Conservation (phyloP, 2,329 filamentous ascomycete species). For the Aspergillus sp. region DNA sequence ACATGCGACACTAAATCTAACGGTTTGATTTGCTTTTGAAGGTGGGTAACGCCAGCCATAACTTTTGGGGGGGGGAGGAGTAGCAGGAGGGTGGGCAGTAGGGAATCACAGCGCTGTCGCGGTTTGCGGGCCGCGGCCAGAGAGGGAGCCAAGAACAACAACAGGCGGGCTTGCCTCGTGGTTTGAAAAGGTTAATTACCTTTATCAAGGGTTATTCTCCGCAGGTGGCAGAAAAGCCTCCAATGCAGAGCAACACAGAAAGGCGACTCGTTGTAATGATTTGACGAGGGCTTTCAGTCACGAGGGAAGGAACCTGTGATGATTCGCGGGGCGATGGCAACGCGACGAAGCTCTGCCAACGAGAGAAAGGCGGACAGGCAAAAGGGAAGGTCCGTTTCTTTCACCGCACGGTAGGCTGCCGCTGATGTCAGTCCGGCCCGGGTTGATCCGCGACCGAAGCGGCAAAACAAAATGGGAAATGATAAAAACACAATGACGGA, state of each 20-base stretch:
- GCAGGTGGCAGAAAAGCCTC: constrained; percentile 7
- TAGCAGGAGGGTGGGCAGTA: background rate
- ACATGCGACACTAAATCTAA: constrained; percentile 7
- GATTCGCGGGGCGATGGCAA: constrained; percentile 22
- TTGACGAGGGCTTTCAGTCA: constrained; percentile 16
- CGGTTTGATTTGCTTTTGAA: constrained; percentile 10
- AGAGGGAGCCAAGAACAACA: constrained; percentile 15
- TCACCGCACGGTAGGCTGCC: constrained; percentile 24
- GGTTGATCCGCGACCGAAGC: constrained; percentile 23
- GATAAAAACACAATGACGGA: background rate
- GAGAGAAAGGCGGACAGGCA: constrained; percentile 20
- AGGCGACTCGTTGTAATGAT: constrained; percentile 19
- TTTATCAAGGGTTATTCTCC: constrained; percentile 11
- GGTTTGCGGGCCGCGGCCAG: constrained; percentile 20
- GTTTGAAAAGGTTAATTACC: constrained; percentile 16
- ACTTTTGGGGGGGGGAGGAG: background rate
- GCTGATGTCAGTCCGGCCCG: constrained; percentile 30
- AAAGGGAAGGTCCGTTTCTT: constrained; percentile 12
- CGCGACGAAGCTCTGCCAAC: constrained; percentile 22
- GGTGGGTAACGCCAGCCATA: constrained; percentile 7
- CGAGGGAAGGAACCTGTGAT: constrained; percentile 19
- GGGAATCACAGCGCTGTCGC: constrained; percentile 16
- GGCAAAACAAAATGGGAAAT: background rate
- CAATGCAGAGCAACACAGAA: constrained; percentile 8
- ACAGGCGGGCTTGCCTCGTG: constrained; percentile 14